Conservation (phyloP, 2,329 filamentous ascomycete genomes). For the Metarhizium album region DNA sequence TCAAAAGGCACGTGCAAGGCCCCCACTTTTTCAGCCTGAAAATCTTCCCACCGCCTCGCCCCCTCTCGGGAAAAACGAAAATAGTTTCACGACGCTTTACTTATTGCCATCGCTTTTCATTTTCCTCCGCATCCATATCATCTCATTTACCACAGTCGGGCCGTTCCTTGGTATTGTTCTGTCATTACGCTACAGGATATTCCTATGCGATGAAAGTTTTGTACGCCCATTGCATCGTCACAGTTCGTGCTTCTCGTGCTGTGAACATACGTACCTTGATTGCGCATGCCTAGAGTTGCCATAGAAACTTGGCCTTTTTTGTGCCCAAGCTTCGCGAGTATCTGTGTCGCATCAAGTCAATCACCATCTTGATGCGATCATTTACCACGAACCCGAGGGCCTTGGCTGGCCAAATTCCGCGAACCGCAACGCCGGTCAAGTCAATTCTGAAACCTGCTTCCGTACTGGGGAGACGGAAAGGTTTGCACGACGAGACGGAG, state of each 20-base stretch:
- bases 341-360: neutral
- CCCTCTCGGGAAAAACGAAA: conserved; percentile 9
- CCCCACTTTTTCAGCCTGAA: conserved; percentile 16
- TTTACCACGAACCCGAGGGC: conserved; percentile 24
- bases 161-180: neutral
- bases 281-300: conserved; percentile 1
- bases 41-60: conserved; percentile 14
- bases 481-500: conserved; percentile 31
- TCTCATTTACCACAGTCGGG: neutral
- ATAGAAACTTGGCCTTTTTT: neutral
- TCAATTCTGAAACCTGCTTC: conserved; percentile 42
- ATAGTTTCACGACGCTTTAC: conserved; percentile 9
- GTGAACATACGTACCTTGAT: neutral
- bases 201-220: neutral
- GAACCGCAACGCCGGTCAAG: conserved; percentile 33
- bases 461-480: conserved; percentile 33
- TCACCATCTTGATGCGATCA: conserved; percentile 17
- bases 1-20: conserved; percentile 18
- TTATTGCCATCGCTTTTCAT: neutral
- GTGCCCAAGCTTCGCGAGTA: neutral
- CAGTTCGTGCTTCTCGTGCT: neutral
- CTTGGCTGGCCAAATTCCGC: conserved; percentile 21
- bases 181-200: neutral
- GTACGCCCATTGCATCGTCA: neutral
- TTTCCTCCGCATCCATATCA: neutral